Evolutionary conservation across 1,139 yeast species (phyloP).

Genomic region (Geotrichum klebahnii): DNA sequence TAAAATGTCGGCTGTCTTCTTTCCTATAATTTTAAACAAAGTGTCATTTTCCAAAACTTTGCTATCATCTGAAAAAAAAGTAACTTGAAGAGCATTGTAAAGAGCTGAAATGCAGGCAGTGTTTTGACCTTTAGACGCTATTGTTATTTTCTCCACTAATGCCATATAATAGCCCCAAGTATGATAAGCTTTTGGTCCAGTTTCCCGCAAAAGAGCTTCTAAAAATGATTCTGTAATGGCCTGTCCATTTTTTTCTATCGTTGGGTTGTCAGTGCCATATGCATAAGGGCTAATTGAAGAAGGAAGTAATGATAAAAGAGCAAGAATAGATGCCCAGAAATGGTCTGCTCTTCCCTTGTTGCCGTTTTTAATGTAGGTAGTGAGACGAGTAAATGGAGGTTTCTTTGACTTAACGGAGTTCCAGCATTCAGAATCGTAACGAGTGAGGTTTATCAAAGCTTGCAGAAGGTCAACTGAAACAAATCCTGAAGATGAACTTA

Average conservation of each 20-base stretch:
- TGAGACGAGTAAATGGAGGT: constrained; percentile 22
- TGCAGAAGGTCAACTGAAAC: constrained; percentile 34
- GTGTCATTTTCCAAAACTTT: constrained; percentile 19
- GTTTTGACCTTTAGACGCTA: constrained; percentile 10
- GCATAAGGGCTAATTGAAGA: constrained; percentile 26
- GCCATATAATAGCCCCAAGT: constrained; percentile 32
- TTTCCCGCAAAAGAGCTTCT: constrained; percentile 32
- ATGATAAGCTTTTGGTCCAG: constrained; percentile 15
- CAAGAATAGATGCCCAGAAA: constrained; percentile 33
- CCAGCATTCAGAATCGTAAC: constrained; percentile 33
- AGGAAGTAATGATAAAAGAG: constrained; percentile 28
- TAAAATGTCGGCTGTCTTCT: constrained; percentile 25
- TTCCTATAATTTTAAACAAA: constrained; percentile 25
- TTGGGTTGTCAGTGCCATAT: constrained; percentile 21
- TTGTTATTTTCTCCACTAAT: constrained; percentile 25
- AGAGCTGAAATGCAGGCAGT: constrained; percentile 15
- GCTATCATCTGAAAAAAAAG: constrained; percentile 22
- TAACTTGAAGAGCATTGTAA: constrained; percentile 15
- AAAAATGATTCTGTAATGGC: constrained; percentile 29
- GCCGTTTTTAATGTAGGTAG: constrained; percentile 26
- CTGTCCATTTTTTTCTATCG: constrained; percentile 20
- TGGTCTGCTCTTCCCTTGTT: constrained; percentile 30
- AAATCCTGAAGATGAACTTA: constrained; percentile 31
- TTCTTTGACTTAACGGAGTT: constrained; percentile 25
- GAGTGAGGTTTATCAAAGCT: constrained; percentile 31